These are phyloP conservation scores for Talaromyces sp. DNA, from an alignment of 2,329 filamentous ascomycete genomes.

Conservation along the genomic window DNA sequence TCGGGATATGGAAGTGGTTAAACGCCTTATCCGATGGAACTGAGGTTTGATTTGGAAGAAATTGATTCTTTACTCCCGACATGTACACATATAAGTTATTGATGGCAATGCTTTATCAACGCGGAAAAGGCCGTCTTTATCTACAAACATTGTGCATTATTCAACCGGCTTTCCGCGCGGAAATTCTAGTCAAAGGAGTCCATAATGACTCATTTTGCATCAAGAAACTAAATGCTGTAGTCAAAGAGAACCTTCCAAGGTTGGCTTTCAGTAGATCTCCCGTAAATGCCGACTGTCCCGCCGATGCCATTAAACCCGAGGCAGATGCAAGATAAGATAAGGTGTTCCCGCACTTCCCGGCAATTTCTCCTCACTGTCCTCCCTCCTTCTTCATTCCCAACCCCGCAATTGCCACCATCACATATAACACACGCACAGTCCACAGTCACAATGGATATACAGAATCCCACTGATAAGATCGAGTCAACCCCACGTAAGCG, in stretches of 20 bases:
- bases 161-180: neutral
- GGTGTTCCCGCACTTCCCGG: constrained; percentile 8
- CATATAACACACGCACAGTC: neutral
- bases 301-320: neutral
- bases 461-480: neutral
- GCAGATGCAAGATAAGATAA: neutral
- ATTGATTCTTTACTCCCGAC: no score
- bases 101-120: neutral
- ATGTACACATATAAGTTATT: no score
- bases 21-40: no score
- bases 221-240: neutral
- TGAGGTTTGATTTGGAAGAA: no score
- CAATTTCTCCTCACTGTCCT: neutral
- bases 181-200: neutral
- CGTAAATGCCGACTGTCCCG: constrained; percentile 3
- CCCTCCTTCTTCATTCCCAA: neutral
- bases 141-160: neutral
- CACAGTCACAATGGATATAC: neutral
- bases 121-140: neutral
- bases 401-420: neutral
- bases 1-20: no score
- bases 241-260: no score
- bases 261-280: neutral
- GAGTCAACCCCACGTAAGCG: constrained; percentile 22
- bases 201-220: neutral